These are phyloP conservation scores for Populus deltoides DNA, from an alignment of 345 rosid species.

Conservation along the genomic window DNA sequence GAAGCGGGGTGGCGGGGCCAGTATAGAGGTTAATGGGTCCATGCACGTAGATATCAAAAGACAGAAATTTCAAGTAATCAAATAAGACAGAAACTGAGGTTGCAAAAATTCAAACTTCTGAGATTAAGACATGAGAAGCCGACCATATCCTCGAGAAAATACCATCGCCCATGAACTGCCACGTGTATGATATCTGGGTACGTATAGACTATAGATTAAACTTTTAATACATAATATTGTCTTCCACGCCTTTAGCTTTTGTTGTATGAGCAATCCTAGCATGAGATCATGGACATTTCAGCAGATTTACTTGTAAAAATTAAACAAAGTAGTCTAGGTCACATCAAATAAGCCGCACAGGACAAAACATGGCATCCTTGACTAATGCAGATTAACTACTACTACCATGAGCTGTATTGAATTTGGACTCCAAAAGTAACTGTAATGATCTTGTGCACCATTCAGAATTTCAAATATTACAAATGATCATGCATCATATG, in stretches of 20 bases:
- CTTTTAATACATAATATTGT: background rate
- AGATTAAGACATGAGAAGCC: background rate
- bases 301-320: no score
- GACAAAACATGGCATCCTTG: background rate
- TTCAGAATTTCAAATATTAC: background rate
- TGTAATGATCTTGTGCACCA: background rate
- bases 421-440: background rate
- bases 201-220: background rate
- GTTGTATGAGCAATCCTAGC: background rate
- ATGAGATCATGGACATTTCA: background rate
- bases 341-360: background rate
- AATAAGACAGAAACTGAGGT: background rate
- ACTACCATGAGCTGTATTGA: background rate
- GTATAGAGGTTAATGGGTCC: slow-evolving; percentile 7
- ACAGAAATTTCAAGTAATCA: background rate
- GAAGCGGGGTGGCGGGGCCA: slow-evolving; percentile 41
- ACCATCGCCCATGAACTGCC: background rate
- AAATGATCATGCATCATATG: background rate
- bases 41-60: background rate
- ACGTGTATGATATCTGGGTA: background rate
- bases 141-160: background rate
- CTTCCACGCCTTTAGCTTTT: background rate
- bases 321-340: background rate
- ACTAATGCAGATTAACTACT: background rate
- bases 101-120: background rate